A percentile compares a stretch with the other conserved stretches of the same genome.
These are phyloP conservation scores for Pseudogymnoascus sp. DNA, from an alignment of 2,329 filamentous ascomycete genomes.

Conservation along the genomic window DNA sequence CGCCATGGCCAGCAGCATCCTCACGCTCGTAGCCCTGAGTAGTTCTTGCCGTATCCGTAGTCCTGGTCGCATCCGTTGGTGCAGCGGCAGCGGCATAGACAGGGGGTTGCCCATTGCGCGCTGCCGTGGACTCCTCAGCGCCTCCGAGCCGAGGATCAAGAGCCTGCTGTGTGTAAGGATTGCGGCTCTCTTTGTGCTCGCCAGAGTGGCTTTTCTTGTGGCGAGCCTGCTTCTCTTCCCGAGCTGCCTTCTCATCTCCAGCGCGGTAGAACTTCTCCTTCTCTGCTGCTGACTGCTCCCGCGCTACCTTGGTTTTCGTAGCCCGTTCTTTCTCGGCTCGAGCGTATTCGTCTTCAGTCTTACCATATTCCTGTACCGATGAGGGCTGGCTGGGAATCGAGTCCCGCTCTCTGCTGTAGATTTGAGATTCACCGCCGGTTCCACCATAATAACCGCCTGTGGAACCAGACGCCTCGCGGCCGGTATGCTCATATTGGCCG, in stretches of 20 bases:
- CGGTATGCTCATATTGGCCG: slow-evolving; percentile 12
- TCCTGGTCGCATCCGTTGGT: background rate
- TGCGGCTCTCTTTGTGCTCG: background rate
- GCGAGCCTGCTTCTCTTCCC: background rate
- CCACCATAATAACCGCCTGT: background rate
- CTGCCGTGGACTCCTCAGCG: slow-evolving; percentile 10
- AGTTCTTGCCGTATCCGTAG: background rate
- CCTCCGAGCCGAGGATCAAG: slow-evolving; percentile 9
- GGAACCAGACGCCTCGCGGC: background rate
- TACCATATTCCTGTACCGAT: background rate
- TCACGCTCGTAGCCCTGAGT: background rate
- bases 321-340: background rate
- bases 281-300: background rate
- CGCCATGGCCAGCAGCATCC: background rate
- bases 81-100: background rate
- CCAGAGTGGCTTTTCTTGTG: background rate
- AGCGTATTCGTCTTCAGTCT: background rate
- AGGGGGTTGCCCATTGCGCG: slow-evolving; percentile 21
- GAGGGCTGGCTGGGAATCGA: background rate
- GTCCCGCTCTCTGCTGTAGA: background rate
- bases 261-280: background rate
- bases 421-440: background rate
- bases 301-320: background rate
- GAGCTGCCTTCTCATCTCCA: background rate
- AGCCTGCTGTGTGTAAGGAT: slow-evolving; percentile 1